These are phyloP conservation scores for Kalmanozyma brasiliensis DNA, from an alignment of 1,284 basidiomycete genomes.

Conservation along the genomic window DNA sequence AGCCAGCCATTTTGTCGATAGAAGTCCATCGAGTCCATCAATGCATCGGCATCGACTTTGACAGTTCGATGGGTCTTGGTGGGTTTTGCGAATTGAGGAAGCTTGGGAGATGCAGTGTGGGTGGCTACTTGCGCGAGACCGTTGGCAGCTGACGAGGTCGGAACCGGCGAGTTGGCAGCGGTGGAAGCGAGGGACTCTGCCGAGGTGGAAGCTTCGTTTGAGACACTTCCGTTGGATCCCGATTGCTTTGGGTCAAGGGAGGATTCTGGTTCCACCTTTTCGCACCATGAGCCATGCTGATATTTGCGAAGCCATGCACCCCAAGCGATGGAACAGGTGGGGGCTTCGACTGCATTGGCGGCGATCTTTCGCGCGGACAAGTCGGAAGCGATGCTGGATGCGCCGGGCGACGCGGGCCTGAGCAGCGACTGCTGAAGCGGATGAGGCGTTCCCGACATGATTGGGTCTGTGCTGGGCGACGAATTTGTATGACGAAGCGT, in stretches of 20 bases:
- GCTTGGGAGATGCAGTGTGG: constrained; percentile 13
- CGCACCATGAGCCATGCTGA: constrained; percentile 29
- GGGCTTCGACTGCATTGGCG: constrained; percentile 27
- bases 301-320: constrained; percentile 40
- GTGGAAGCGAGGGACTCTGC: background rate
- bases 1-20: constrained; percentile 44
- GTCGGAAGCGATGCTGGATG: constrained; percentile 33
- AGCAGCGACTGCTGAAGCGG: constrained; percentile 23
- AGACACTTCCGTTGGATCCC: background rate
- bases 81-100: constrained; percentile 5
- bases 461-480: background rate
- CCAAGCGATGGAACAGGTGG: constrained; percentile 33
- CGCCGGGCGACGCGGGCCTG: constrained; percentile 20
- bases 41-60: constrained; percentile 21
- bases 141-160: too few species aligned
- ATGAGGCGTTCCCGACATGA: constrained; percentile 19
- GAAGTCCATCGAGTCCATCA: constrained; percentile 36
- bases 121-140: background rate
- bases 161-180: background rate
- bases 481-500: too few species aligned
- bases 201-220: constrained; percentile 1
- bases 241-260: background rate
- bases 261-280: constrained; percentile 9
- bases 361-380: constrained; percentile 26
- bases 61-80: constrained; percentile 25